A percentile compares a stretch with the other conserved stretches of the same genome.
phyloP scores from a whole-genome alignment of 2,329 filamentous ascomycete species.

The Arthroderma sp. region DNA sequence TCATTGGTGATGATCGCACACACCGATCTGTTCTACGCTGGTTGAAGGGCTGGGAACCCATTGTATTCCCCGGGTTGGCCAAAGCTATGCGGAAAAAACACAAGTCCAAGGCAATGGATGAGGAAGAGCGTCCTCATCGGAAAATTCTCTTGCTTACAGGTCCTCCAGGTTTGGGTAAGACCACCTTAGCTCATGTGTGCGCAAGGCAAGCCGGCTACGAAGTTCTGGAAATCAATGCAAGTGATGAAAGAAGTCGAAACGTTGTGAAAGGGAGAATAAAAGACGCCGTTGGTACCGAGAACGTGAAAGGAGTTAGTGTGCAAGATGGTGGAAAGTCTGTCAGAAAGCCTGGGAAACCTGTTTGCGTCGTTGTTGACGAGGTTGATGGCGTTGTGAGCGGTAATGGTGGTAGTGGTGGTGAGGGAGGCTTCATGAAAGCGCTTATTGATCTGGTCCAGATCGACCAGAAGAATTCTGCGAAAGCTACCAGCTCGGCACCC shows the following conservation, averaged over 20 bases:
- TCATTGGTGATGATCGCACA: slow-evolving; percentile 88
- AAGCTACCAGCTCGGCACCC: slow-evolving; percentile 11
- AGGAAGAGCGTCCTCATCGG: slow-evolving; percentile 60
- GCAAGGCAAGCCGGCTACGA: slow-evolving; percentile 92
- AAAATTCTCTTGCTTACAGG: slow-evolving; percentile 87
- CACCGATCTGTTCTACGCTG: slow-evolving; percentile 82
- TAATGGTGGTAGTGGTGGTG: slow-evolving; percentile 50
- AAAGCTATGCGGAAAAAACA: slow-evolving; percentile 40
- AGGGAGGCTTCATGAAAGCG: slow-evolving; percentile 91
- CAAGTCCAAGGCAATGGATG: slow-evolving; percentile 28
- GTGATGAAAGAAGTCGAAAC: slow-evolving; percentile 78
- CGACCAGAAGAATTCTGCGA: slow-evolving; percentile 63
- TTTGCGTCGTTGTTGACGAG: slow-evolving; percentile 91
- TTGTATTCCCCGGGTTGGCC: slow-evolving; percentile 71
- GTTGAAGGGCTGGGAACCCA: slow-evolving; percentile 85
- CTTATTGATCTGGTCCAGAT: slow-evolving; percentile 77
- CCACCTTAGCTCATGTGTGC: slow-evolving; percentile 89
- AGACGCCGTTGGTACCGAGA: slow-evolving; percentile 87
- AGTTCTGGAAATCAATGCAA: slow-evolving; percentile 93
- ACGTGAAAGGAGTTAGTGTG: slow-evolving; percentile 55
- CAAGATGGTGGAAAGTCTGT: slow-evolving; percentile 38
- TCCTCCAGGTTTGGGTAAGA: slow-evolving; percentile 88
- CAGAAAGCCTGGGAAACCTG: slow-evolving; percentile 64
- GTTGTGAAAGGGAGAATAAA: slow-evolving; percentile 85
- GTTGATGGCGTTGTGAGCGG: slow-evolving; percentile 88